A percentile compares a stretch with the other conserved stretches of the same genome.
phyloP scores from a whole-genome alignment of 495 filamentous ascomycete species.

The Xylaria flabelliformis region DNA sequence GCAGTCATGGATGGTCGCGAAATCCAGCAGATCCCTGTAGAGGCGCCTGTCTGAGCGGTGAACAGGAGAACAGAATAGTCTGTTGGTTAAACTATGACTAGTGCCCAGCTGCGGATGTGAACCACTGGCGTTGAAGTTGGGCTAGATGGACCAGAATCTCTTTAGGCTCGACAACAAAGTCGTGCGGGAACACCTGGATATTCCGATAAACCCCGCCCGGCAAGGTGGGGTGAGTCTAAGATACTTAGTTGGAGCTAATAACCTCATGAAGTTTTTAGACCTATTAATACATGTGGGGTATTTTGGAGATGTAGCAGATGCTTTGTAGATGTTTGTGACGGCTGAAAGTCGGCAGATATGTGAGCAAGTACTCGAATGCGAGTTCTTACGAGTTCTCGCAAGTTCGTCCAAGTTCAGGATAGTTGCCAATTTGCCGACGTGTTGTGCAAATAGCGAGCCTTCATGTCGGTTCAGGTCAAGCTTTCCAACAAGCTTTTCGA shows the following conservation, averaged over 20 bases:
- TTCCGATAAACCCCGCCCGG: conserved; percentile 1
- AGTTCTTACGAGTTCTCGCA: background rate
- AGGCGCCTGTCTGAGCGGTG: conserved; percentile 27
- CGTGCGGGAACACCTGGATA: conserved; percentile 1
- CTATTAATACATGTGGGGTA: background rate
- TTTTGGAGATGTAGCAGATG: background rate
- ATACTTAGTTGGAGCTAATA: conserved; percentile 18
- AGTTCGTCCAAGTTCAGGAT: background rate
- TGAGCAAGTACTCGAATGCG: background rate
- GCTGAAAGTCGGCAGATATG: conserved; percentile 3
- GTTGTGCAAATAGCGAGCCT: conserved; percentile 2
- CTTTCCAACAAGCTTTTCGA: conserved; percentile 25
- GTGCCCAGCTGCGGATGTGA: conserved; percentile 1
- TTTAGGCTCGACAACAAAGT: conserved; percentile 19
- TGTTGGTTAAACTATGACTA: conserved; percentile 13
- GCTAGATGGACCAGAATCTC: conserved; percentile 5
- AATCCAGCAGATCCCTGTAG: background rate
- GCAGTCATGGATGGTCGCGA: conserved; percentile 28
- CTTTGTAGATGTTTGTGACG: background rate
- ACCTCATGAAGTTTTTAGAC: conserved; percentile 4
- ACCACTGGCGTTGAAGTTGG: conserved; percentile 19
- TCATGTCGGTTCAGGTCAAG: conserved; percentile 8
- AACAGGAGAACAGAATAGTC: conserved; percentile 5
- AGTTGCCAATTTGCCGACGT: background rate
- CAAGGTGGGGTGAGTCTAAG: conserved; percentile 18